Evolutionary conservation across 2,329 filamentous ascomycete genomes (phyloP), one percentile per base, ranked within the genome.

Genomic region (Colletotrichum plurivorum): DNA sequence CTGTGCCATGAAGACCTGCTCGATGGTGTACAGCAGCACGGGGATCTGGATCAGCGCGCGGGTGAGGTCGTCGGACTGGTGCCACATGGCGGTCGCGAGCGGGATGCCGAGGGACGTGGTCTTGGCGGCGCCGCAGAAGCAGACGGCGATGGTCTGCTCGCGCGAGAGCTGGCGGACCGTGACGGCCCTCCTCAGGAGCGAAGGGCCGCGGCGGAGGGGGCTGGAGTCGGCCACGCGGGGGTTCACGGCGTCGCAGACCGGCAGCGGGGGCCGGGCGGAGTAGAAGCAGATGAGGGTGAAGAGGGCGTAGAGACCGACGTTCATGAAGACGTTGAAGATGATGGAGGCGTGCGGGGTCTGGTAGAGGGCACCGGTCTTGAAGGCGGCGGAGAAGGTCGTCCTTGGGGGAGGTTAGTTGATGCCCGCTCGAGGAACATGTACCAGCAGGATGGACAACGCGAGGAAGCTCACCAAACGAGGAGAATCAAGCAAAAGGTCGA

Each of bases 41-140:
- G 90, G 90, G 36, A 92, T 88, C 75, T 90, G 87, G 53, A 92
- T 85, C 72, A 87, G 88, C 0, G 87, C 84, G 69, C 87, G 83
- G 20, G 87, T 84, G 46, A 87, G 78, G 51, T 87, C 78, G 71
- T 86, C 84, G 10, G 88, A 79, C 15, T 86, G 83, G 15, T 82
- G 81, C 83, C 90, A 94, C 88, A 94, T 93, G 67, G 91, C 88
- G 39, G 88, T 88, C 58, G 89, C 85, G 31, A 94, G 76, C 0
- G 92, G 92, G 8, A 94, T 91, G 0, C 91, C 91, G 66, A 94
- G 83, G 3, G 88, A 90, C 1, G 91, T 90, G 3, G 91, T 93
- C 78, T 94, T 94, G 15, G 91, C 91, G 0, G 92, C 90, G 27
- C 89, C 90, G 73, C 91, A 93, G 78, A 93, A 93, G 73, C 91